Base-by-base conservation (phyloP, 768 basidiomycete species). In the Kwoniella dendrophila region DNA sequence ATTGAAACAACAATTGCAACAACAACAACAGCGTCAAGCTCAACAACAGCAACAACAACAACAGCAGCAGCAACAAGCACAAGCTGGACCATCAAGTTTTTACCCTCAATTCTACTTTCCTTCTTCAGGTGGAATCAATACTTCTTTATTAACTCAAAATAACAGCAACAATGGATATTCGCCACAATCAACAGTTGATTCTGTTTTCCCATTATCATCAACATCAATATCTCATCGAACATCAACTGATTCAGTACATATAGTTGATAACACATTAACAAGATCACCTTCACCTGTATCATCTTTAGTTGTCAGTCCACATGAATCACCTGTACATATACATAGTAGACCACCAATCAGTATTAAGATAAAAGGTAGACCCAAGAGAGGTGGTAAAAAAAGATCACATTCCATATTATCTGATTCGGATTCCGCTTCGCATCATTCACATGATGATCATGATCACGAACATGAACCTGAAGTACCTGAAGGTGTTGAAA, bases 401-500 rank as follows among this genome's bases (percentile, higher is more conserved):
- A 54, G 60, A 38, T 55, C 53, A 30, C 52, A 62, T 41, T 62
- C 60, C 12, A 32, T 61, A 2, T 48, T 53, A 26, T 64, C 63
- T 11, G 60, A 58, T 24, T 62, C 49, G 40, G 60, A 57, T 26
- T 44, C 41, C 5, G 27, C 52, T 3, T 61, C 63, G n/a, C n/a
- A n/a, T 24, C 56, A 64, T 59, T 59, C 62, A 5, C 45, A 64
- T 33, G 53, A 58, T 27, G 56, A 55, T 22, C 53, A 52, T 41
- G 45, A 66, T 29, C 54, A 50, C 24, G 63, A 71, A 8, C 64
- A 66, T 47, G 72, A 73, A 18, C 69, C 69, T 18, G 76, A 73
- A 30, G 71, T 73, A 7, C 63, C 67, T 4, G 73, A 74, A 59
- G 77, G 75, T 32, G 72, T 75, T 8, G 77, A 78, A 49, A 41